phyloP scores from a whole-genome alignment of 305 asterid genomes.

The Plantago coronopus region DNA sequence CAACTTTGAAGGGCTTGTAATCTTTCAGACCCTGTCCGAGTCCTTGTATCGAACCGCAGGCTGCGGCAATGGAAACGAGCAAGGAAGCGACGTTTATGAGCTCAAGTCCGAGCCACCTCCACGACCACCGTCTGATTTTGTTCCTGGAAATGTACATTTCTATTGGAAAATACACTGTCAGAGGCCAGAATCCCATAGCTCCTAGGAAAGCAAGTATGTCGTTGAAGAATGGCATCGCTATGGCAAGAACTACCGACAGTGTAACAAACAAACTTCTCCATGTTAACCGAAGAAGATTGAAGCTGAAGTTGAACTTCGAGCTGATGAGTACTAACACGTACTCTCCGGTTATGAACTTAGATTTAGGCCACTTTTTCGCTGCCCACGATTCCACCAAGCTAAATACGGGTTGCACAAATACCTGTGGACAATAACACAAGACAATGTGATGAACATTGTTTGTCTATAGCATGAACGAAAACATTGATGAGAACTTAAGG shows the following conservation, averaged over 20 bases:
- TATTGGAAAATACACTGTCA: conserved; percentile 53
- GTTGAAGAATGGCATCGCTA: conserved; percentile 53
- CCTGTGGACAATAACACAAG: conserved; percentile 27
- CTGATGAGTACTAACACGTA: conserved; percentile 27
- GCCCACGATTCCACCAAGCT: conserved; percentile 47
- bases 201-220: conserved; percentile 47
- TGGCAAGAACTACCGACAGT: conserved; percentile 36
- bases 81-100: conserved; percentile 38
- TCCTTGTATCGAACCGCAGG: conserved; percentile 56
- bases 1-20: conserved; percentile 41
- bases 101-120: conserved; percentile 43
- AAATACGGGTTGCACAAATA: conserved; percentile 52
- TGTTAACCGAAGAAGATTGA: conserved; percentile 39
- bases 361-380: conserved; percentile 41
- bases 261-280: conserved; percentile 47
- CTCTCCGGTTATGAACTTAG: conserved; percentile 30
- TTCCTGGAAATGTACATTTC: conserved; percentile 44
- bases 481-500: neutral
- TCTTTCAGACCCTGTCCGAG: conserved; percentile 29
- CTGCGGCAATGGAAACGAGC: conserved; percentile 50
- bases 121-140: conserved; percentile 34
- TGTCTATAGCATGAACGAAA: neutral
- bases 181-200: conserved; percentile 57
- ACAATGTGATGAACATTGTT: neutral
- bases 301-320: conserved; percentile 20